A percentile compares a stretch with the other conserved stretches of the same genome.
phyloP scores from a whole-genome alignment of 495 filamentous ascomycete genomes.

The Chaetomium tenue region DNA sequence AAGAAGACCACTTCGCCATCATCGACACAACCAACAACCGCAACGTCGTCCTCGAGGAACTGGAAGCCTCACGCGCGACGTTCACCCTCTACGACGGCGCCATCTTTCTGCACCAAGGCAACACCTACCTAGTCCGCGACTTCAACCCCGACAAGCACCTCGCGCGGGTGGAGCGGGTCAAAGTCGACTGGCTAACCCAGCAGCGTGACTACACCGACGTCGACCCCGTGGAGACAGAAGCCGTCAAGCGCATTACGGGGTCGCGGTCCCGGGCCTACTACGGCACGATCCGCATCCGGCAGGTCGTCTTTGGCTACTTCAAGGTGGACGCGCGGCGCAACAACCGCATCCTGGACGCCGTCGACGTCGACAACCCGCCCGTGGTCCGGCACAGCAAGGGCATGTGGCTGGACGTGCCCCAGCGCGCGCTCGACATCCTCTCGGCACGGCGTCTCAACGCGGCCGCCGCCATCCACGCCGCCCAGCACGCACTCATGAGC shows the following conservation, averaged over 20 bases:
- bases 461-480: conserved; percentile 89
- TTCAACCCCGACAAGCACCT: conserved; percentile 75
- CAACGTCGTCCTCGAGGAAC: conserved; percentile 86
- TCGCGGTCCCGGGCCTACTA: conserved; percentile 66
- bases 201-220: conserved; percentile 95
- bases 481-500: conserved; percentile 83
- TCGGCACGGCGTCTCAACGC: conserved; percentile 68
- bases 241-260: conserved; percentile 62
- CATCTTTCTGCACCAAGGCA: conserved; percentile 95
- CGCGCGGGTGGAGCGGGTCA: conserved; percentile 69
- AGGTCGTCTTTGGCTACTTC: conserved; percentile 93
- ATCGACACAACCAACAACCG: conserved; percentile 79
- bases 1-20: conserved; percentile 90
- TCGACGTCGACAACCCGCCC: conserved; percentile 89
- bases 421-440: conserved; percentile 73
- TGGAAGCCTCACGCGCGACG: conserved; percentile 92
- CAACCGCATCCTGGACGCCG: conserved; percentile 79
- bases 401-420: conserved; percentile 95
- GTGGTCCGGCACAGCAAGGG: conserved; percentile 81
- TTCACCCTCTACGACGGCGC: conserved; percentile 97
- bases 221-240: conserved; percentile 83
- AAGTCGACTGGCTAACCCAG: conserved; percentile 91
- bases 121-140: conserved; percentile 86
- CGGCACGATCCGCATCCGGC: conserved; percentile 77
- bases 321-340: conserved; percentile 78